Percentiles rank a stretch among this genome's conserved stretches.
Evolutionary conservation across 108 stramenopile genomes (phyloP).

Genomic region (Cyclotella atomus): DNA sequence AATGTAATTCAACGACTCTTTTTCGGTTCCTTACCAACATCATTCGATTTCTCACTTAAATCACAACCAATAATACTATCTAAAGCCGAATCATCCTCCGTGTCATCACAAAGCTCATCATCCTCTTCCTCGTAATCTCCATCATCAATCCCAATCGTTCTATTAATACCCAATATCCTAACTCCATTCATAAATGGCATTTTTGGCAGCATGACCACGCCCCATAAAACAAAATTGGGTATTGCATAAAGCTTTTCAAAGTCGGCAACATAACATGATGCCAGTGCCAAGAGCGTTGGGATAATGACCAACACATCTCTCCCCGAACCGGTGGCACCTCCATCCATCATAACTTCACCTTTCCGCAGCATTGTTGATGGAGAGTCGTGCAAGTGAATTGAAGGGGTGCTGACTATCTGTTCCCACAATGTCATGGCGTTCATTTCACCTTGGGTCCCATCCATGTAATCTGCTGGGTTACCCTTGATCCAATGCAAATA

Average conservation of each 20-base stretch:
- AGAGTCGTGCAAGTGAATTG: constrained; percentile 19
- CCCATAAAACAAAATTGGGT: constrained; percentile 88
- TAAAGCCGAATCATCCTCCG: constrained; percentile 26
- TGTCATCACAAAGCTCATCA: constrained; percentile 21
- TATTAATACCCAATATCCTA: constrained; percentile 94
- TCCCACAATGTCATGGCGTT: constrained; percentile 90
- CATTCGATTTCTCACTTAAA: constrained; percentile 3
- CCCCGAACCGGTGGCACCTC: constrained; percentile 8
- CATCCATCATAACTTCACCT: constrained; percentile 1
- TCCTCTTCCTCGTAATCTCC: constrained; percentile 43
- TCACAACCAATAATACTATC: constrained; percentile 13
- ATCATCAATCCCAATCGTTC: constrained; percentile 95
- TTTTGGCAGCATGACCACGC: constrained; percentile 85
- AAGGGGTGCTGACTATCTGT: constrained; percentile 65
- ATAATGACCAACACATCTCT: constrained; percentile 63
- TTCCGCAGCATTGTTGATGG: background rate
- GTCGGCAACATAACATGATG: constrained; percentile 78
- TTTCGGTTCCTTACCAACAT: background rate
- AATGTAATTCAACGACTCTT: constrained; percentile 2
- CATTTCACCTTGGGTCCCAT: constrained; percentile 78
- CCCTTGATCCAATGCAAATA: constrained; percentile 93
- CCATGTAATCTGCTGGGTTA: constrained; percentile 71
- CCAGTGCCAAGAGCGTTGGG: constrained; percentile 81
- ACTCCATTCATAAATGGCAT: constrained; percentile 95
- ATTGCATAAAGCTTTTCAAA: constrained; percentile 57